Evolutionary conservation across 495 filamentous ascomycete genomes (phyloP), one percentile per base, ranked within the genome.

Genomic region (Penicillium cinerascens): DNA sequence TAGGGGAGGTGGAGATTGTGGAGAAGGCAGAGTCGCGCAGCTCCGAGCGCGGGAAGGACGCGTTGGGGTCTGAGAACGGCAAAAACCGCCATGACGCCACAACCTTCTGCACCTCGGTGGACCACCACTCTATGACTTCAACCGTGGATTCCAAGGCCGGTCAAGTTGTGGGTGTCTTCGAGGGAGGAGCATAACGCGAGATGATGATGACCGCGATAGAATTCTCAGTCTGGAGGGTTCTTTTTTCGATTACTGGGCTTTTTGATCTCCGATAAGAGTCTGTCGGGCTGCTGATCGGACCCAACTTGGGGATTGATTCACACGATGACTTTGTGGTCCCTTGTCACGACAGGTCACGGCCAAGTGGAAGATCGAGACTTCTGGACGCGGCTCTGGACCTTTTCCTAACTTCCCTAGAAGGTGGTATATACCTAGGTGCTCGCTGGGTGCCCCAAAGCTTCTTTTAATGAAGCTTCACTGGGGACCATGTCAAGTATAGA

Each of bases 11-110:
- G 52, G 52, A 33, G 48, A 58, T 60, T 63, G 69, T 74, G 71
- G 71, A 72, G 70, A 74, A 69, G 70, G 70, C 64, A 65, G 64
- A 70, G 67, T 69, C 67, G 68, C 68, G 68, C 67, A 69, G 64
- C 42, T 49, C 49, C 49, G 36, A 38, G 46, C 56, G 62, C 63
- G 63, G 60, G 58, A 67, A 68, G 63, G 67, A 72, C 72, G 70
- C 67, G 70, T 72, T 62, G 62, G 29, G 66, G 61, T 51, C 52
- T 54, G 62, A 51, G 59, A 55, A 53, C 55, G 52, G 61, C 50
- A 44, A 55, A 49, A 48, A 49, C 50, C 46, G n/a, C 61, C 59
- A 65, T 67, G 62, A 62, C 60, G 55, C 55, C 64, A 59, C 64
- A 63, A 58, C 56, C 59, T 15, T 16, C 16, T 20, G n/a, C 29